Conservation (phyloP, 352 stramenopile species). For the Globisporangium nunn region DNA sequence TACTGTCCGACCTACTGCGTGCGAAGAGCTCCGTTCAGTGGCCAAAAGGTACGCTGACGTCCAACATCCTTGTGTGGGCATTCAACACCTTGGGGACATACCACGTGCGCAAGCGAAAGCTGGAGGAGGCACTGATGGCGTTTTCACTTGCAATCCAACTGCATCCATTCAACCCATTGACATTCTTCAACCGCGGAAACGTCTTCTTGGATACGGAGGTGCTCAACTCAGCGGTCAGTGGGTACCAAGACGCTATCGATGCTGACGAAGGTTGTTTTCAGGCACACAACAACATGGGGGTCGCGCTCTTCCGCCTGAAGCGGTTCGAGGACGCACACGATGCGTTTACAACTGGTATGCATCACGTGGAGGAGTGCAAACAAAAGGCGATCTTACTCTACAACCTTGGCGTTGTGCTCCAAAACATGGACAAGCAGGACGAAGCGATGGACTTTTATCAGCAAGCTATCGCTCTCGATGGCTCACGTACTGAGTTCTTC, state of each 20-base stretch:
- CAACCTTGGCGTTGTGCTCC: constrained; percentile 34
- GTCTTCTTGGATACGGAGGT: constrained; percentile 36
- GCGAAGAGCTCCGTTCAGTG: constrained; percentile 15
- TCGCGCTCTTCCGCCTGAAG: constrained; percentile 36
- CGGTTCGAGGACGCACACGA: constrained; percentile 38
- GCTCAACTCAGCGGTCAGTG: constrained; percentile 25
- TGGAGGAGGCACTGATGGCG: constrained; percentile 44
- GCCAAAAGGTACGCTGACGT: constrained; percentile 34
- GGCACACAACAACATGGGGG: constrained; percentile 42
- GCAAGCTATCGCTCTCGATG: constrained; percentile 35
- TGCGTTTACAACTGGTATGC: constrained; percentile 28
- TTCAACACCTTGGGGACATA: constrained; percentile 40
- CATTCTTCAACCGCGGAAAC: constrained; percentile 52
- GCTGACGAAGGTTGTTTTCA: constrained; percentile 26
- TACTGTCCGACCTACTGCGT: constrained; percentile 19
- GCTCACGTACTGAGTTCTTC: constrained; percentile 35
- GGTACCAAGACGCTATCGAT: constrained; percentile 46
- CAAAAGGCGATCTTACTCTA: constrained; percentile 34
- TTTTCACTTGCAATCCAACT: constrained; percentile 48
- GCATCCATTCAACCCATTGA: constrained; percentile 22
- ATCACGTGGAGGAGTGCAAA: constrained; percentile 18
- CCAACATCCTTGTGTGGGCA: constrained; percentile 36
- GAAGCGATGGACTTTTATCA: constrained; percentile 49
- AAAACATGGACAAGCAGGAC: constrained; percentile 28
- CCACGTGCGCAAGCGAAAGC: constrained; percentile 14